Base-by-base conservation (phyloP, 2,329 filamentous ascomycete species). In the Hymenoscyphus linearis region DNA sequence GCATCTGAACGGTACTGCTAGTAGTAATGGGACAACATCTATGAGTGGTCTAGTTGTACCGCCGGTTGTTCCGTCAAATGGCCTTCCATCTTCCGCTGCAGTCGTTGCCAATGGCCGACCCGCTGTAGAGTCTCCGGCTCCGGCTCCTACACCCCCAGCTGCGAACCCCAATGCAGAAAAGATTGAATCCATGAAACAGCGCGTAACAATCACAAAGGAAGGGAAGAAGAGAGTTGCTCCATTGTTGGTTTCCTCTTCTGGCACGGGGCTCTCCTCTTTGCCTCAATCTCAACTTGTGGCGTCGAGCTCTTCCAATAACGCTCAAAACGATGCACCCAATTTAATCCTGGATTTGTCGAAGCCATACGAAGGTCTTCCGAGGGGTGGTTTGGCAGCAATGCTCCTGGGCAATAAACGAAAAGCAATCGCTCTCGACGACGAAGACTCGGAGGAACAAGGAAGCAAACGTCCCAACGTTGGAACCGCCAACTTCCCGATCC, bases 161-260 rank as follows among this genome's bases (percentile, higher is more conserved):
- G 64, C 60, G 9, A 85, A 88, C 67, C 79, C 81, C 12, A 83
- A 82, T 66, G 77, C 79, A 62, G 80, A 78, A 16, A 85, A 85
- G 67, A 74, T 89, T 3, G 85, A 89, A 67, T 83, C 84, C 64
- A 76, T 98, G 65, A 98, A 98, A 75, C 91, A 93, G 64, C 85
- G 95, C 58, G 93, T 98, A 3, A 97, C 93, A 0, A 88, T 97
- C 63, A 96, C 91, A 0, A 98, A 97, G 73, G 93, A 99, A 67
- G 95, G 95, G 34, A 98, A 95, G 77, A 99, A 99, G 77, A 85
- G 95, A 59, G 93, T 99, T 60, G 90, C 92, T 3, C 95, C 95
- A 1, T 80, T 99, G 65, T 81, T 99, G 13, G 91, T 99, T 6
- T 96, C 93, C 0, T 92, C 91, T 0, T 93, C 93, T 9, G 91